Evolutionary conservation across 441 rosid genomes (phyloP).

Genomic region (Gossypium schwendimanii): DNA sequence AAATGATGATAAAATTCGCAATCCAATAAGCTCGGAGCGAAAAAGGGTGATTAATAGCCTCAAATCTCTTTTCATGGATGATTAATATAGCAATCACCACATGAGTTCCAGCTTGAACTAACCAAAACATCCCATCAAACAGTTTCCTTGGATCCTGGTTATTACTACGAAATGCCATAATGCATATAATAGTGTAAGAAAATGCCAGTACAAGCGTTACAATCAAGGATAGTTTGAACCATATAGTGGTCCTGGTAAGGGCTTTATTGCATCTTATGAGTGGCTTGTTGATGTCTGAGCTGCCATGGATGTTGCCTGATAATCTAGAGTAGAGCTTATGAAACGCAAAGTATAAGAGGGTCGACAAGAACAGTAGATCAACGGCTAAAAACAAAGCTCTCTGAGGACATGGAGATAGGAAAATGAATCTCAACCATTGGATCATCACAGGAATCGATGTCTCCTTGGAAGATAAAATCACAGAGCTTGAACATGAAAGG

Average conservation of each 20-base stretch:
- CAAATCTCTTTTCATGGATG: constrained; percentile 63
- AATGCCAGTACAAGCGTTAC: constrained; percentile 36
- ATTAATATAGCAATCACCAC: constrained; percentile 45
- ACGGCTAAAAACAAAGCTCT: constrained; percentile 46
- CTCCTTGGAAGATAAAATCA: constrained; percentile 22
- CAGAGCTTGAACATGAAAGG: constrained; percentile 50
- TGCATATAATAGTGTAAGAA: constrained; percentile 36
- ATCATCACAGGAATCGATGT: constrained; percentile 33
- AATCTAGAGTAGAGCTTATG: constrained; percentile 46
- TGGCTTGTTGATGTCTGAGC: constrained; percentile 45
- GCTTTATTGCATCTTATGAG: constrained; percentile 33
- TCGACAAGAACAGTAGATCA: constrained; percentile 48
- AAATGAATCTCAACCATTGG: constrained; percentile 63
- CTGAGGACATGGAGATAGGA: constrained; percentile 76
- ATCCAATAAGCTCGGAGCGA: constrained; percentile 67
- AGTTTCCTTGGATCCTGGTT: constrained; percentile 33
- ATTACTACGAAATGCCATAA: constrained; percentile 37
- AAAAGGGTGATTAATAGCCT: constrained; percentile 46
- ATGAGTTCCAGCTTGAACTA: constrained; percentile 66
- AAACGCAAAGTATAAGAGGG: constrained; percentile 38
- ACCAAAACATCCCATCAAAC: constrained; percentile 49
- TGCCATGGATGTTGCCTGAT: constrained; percentile 15
- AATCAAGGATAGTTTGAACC: constrained; percentile 48
- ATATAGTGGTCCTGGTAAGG: constrained; percentile 21
- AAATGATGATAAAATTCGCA: constrained; percentile 31